Evolutionary conservation across 768 basidiomycete species (phyloP), one percentile per base, ranked within the genome.

Genomic region (Suillus discolor): DNA sequence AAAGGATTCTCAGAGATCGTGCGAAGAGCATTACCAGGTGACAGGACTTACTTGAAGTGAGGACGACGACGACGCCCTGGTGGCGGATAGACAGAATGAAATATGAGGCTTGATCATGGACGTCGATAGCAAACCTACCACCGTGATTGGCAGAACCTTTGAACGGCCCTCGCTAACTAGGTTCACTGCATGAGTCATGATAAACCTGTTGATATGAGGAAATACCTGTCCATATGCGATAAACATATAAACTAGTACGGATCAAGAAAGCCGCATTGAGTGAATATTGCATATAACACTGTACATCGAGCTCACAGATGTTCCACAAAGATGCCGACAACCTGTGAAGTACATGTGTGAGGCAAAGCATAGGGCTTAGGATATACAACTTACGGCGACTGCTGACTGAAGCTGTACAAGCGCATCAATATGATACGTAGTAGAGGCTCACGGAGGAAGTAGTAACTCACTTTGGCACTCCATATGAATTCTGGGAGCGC

Each of bases 401-500:
- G 36, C 20, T 1, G 6, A 6, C 12, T 55, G 54, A 55, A 55
- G 34, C 54, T 55, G 34, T 5, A 36, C 34, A 11, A 34, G 9
- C 18, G 16, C 9, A 31, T 28, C 31, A 36, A 34, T 55, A n/a
- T 13, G 18, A 13, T n/a, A 36, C 1, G 12, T 39, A 39, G 31
- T 34, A 36, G 34, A 20, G n/a, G n/a, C n/a, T 54, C 11, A 6
- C 4, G 34, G 54, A 36, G 6, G 11, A 55, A 36, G 31, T 2
- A 34, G 13, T 3, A 18, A 45, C 61, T 47, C 15, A 51, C 61
- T 34, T 62, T 44, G 18, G 61, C 39, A 20, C 42, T 25, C 80
- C 79, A 79, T 31, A 71, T 76, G 5, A 78, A 73, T 9, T 61
- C 70, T 9, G 72, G 61, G 39, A 80, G 62, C 25, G 71, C 71